These are phyloP conservation scores for Arthrobotrys pseudoclavata DNA, from an alignment of 2,329 filamentous ascomycete genomes.

Conservation along the genomic window DNA sequence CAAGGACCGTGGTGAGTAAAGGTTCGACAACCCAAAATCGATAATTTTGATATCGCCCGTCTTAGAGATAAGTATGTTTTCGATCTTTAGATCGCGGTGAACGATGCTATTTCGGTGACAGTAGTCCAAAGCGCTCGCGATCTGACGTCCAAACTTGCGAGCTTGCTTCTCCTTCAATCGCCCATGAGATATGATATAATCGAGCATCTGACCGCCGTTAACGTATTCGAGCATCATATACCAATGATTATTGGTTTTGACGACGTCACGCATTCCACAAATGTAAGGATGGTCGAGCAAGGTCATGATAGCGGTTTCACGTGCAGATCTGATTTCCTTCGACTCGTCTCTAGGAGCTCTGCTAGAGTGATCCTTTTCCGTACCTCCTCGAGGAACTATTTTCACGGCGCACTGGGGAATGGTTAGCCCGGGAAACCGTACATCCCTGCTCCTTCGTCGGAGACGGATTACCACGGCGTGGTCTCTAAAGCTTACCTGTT, in stretches of 20 bases:
- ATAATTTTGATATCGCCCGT: conserved; percentile 99
- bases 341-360: conserved; percentile 71
- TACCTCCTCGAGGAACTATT: conserved; percentile 52
- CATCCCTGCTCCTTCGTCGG: conserved; percentile 76
- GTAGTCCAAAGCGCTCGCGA: conserved; percentile 98
- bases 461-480: conserved; percentile 82
- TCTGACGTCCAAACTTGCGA: conserved; percentile 97
- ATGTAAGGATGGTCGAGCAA: conserved; percentile 96
- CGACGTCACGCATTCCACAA: conserved; percentile 95
- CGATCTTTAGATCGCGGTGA: conserved; percentile 95
- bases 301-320: conserved; percentile 98
- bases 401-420: conserved; percentile 68
- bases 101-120: conserved; percentile 99
- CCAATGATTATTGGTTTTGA: conserved; percentile 92
- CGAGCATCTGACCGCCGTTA: conserved; percentile 95
- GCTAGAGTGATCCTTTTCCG: conserved; percentile 55
- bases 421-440: conserved; percentile 70
- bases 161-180: conserved; percentile 91
- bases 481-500: conserved; percentile 76
- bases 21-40: conserved; percentile 98
- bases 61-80: conserved; percentile 94
- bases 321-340: conserved; percentile 97
- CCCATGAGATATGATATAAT: conserved; percentile 96
- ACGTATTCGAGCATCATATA: conserved; percentile 99
- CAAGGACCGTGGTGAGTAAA: conserved; percentile 99